phyloP scores from a whole-genome alignment of 495 filamentous ascomycete species.

The Talaromyces thailandensis region DNA sequence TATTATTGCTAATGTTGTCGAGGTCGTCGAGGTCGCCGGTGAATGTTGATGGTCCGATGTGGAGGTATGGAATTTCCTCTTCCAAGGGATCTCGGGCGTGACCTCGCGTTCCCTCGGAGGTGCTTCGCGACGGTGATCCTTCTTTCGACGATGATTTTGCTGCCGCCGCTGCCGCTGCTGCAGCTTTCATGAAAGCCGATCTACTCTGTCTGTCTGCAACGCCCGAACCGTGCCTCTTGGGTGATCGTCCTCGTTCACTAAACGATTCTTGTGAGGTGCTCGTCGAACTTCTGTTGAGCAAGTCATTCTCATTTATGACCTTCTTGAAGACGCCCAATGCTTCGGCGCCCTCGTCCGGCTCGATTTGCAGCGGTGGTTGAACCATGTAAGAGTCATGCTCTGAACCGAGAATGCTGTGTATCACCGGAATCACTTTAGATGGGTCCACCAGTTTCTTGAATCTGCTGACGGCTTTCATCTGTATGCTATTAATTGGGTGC shows the following conservation, averaged over 20 bases:
- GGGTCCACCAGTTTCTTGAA: slow-evolving; percentile 60
- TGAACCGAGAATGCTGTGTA: slow-evolving; percentile 49
- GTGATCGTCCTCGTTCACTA: slow-evolving; percentile 10
- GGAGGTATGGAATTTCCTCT: slow-evolving; percentile 56
- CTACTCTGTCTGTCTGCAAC: slow-evolving; percentile 10
- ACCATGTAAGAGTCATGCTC: slow-evolving; percentile 44
- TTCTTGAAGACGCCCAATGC: slow-evolving; percentile 25
- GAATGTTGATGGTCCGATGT: slow-evolving; percentile 55
- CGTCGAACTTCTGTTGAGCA: slow-evolving; percentile 12
- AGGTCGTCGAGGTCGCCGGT: slow-evolving; percentile 22
- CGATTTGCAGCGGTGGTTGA: slow-evolving; percentile 48
- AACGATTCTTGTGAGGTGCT: slow-evolving; percentile 7
- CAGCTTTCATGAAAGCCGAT: not conserved
- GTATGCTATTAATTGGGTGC: slow-evolving; percentile 7
- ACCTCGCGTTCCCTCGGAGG: slow-evolving; percentile 42
- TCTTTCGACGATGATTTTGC: slow-evolving; percentile 21
- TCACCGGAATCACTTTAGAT: slow-evolving; percentile 32
- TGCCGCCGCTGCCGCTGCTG: slow-evolving; percentile 11
- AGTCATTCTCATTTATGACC: slow-evolving; percentile 26
- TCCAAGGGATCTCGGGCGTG: slow-evolving; percentile 58
- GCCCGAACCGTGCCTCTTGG: slow-evolving; percentile 14
- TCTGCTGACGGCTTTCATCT: slow-evolving; percentile 88
- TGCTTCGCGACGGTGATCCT: slow-evolving; percentile 28
- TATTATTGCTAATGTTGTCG: slow-evolving; percentile 7
- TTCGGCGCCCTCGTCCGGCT: slow-evolving; percentile 30